phyloP scores from a whole-genome alignment of 164 flowering plant genomes.

The Magnolia officinalis region DNA sequence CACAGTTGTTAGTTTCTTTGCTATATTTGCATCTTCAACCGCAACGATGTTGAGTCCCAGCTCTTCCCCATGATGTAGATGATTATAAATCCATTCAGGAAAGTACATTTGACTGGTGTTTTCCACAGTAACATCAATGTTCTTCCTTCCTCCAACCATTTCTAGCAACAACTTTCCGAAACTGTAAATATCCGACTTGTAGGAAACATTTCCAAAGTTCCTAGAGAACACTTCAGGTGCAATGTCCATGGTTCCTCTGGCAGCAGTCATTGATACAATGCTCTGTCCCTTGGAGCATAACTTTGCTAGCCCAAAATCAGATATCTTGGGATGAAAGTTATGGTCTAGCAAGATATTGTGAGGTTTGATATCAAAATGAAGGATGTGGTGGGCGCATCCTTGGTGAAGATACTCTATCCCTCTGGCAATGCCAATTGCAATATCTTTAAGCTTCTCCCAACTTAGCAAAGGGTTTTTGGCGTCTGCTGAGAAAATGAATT shows the following conservation, averaged over 20 bases:
- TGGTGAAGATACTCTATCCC: conserved; percentile 5
- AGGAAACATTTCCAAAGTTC: conserved; percentile 8
- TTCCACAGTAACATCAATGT: neutral
- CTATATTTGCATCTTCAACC: neutral
- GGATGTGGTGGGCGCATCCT: neutral
- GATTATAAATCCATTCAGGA: conserved; percentile 10
- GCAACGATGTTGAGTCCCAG: neutral
- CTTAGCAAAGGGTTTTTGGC: neutral
- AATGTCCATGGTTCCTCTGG: conserved; percentile 1
- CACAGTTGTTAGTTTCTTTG: neutral
- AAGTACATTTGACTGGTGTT: conserved; percentile 8
- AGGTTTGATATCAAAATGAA: conserved; percentile 6
- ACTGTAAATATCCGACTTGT: conserved; percentile 9
- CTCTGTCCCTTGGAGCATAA: neutral
- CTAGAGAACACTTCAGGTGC: conserved; percentile 4
- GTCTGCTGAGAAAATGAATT: neutral
- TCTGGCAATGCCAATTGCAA: neutral
- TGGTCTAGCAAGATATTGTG: conserved; percentile 8
- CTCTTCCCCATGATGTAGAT: neutral
- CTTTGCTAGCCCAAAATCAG: conserved; percentile 6
- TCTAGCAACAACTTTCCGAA: conserved; percentile 9
- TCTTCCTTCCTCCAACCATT: conserved; percentile 12
- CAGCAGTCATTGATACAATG: neutral
- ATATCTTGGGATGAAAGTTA: neutral
- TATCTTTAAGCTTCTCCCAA: neutral